phyloP scores from a whole-genome alignment of 2,329 filamentous ascomycete species.

The Incumbomyces lentus region DNA sequence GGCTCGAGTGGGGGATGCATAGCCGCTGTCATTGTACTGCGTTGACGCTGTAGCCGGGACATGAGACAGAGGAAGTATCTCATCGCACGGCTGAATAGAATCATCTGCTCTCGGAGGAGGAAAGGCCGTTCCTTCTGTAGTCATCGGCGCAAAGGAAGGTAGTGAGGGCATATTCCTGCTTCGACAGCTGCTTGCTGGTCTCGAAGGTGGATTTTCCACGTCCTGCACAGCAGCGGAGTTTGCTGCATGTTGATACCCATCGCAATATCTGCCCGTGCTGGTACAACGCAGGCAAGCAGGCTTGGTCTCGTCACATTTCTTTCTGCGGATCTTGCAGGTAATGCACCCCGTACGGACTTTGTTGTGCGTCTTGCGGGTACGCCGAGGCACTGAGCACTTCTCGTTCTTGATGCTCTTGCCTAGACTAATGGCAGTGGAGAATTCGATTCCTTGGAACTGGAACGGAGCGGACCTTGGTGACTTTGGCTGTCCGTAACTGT shows the following conservation, averaged over 20 bases:
- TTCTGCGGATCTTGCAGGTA: constrained; percentile 22
- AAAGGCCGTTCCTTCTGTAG: too few relatives aligned
- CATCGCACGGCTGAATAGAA: background rate
- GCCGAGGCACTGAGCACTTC: background rate
- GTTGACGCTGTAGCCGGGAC: background rate
- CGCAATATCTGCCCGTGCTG: constrained; percentile 25
- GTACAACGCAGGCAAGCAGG: constrained; percentile 24
- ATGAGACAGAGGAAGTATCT: background rate
- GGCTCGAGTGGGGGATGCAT: background rate
- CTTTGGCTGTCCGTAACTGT: background rate
- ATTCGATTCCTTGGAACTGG: background rate
- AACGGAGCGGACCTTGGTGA: background rate
- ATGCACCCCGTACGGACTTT: constrained; percentile 20
- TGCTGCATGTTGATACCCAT: constrained; percentile 19
- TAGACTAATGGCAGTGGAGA: background rate
- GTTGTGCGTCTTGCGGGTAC: constrained; percentile 17
- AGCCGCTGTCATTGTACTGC: background rate
- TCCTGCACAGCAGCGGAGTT: background rate
- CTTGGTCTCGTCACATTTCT: constrained; percentile 27
- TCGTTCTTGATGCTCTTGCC: background rate
- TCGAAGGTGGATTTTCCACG: background rate
- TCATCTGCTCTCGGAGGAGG: background rate
- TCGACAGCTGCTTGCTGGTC: background rate
- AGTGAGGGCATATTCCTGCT: background rate
- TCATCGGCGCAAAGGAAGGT: too few relatives aligned